phyloP scores from a whole-genome alignment of 2,329 filamentous ascomycete genomes.

The Cordyceps javanica region DNA sequence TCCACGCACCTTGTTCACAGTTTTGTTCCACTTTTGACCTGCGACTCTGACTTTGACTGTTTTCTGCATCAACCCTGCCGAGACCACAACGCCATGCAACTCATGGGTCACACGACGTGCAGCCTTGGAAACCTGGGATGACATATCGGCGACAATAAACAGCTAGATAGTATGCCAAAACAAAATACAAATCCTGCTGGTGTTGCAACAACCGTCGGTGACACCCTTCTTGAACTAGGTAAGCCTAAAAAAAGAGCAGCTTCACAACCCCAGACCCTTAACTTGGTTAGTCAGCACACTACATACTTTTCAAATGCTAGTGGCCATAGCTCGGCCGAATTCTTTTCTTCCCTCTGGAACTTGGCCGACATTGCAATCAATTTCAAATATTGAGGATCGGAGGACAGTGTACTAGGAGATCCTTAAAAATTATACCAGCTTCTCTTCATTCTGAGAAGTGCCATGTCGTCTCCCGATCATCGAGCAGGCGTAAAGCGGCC shows the following conservation, averaged over 20 bases:
- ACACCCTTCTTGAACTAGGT: background rate
- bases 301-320: background rate
- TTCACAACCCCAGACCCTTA: background rate
- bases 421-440: background rate
- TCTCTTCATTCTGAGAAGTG: constrained; percentile 1
- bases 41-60: constrained; percentile 74
- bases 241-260: background rate
- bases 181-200: background rate
- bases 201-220: background rate
- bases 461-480: constrained; percentile 35
- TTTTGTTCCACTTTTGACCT: constrained; percentile 64
- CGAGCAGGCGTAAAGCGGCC: constrained; percentile 38
- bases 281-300: constrained; percentile 6
- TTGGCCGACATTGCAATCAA: background rate
- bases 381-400: background rate
- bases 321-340: background rate
- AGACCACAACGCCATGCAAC: constrained; percentile 65
- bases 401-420: background rate
- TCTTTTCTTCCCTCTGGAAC: constrained; percentile 1
- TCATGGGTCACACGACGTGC: constrained; percentile 42
- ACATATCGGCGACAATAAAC: constrained; percentile 24
- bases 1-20: constrained; percentile 60
- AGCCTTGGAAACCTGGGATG: constrained; percentile 34
- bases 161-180: background rate
- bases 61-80: constrained; percentile 69